Base-by-base conservation (phyloP, 2,329 filamentous ascomycete genomes). In the Fusarium sp. region DNA sequence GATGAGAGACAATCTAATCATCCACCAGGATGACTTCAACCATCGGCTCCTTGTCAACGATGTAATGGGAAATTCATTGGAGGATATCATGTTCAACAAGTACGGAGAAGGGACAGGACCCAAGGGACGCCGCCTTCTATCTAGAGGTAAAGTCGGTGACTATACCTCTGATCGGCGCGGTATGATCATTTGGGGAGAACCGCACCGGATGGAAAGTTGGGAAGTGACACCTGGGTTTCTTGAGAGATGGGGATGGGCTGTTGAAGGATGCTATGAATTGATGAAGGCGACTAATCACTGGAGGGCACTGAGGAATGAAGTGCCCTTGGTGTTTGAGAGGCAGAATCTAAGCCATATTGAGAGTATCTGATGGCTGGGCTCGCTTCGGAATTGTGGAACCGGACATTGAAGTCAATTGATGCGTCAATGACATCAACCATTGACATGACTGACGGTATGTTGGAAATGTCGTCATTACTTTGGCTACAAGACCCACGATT, bases 361-460 rank as follows among this genome's bases (percentile, higher is more conserved):
- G 2, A n/a, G 8, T 9, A 15, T 16, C 5, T 3, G 8, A 6
- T 0, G 7, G 18, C 16, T 11, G 35, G 16, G 12, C 23, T 13
- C 9, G 20, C 4, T 4, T 41, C 37, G 24, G 53, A 50, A 29
- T 38, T 39, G 20, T 65, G 63, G 23, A 43, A 23, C 48, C 23
- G 8, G 59, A 46, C n/a, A 13, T 12, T 24, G 26, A 23, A 47
- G 20, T 21, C 35, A 39, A 61, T 48, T 23, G 46, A 29, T 50
- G 49, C 24, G 10, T 63, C 64, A 53, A 67, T 67, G 64, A 67
- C 64, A 67, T 67, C 64, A 67, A 67, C 46, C 49, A 67, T 57
- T 20, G 31, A 4, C 20, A 44, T 60, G 38, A 62, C 26, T 44
- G 48, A 66, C 35, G 44, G 35, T 49, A 33, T 29, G 20, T 31